Evolutionary conservation across 768 basidiomycete genomes (phyloP).

Genomic region (Amanita jacksonii): DNA sequence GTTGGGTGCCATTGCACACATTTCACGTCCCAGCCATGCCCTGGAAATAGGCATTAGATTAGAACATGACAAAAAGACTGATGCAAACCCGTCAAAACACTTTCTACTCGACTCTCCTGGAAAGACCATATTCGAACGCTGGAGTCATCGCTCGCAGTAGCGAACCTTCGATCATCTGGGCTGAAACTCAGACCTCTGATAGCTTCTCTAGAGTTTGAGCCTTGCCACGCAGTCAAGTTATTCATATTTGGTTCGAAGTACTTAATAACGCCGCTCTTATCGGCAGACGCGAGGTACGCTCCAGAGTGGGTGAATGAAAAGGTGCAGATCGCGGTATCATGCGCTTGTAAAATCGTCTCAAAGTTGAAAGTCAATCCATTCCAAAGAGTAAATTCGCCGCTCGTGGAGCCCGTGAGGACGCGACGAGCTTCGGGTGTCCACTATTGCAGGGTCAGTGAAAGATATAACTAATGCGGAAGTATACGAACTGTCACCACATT

Average conservation of each 20-base stretch:
- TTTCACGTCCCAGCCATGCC: slow-evolving; percentile 99
- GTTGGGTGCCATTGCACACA: slow-evolving; percentile 99
- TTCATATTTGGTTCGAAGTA: slow-evolving; percentile 99
- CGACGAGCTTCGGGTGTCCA: slow-evolving; percentile 98
- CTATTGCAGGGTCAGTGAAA: slow-evolving; percentile 28
- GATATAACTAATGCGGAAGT: slow-evolving; percentile 1
- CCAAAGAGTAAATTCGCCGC: slow-evolving; percentile 98
- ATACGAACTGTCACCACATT: slow-evolving; percentile 86
- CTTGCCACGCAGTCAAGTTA: slow-evolving; percentile 90
- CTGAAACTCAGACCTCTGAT: slow-evolving; percentile 88
- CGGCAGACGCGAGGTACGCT: slow-evolving; percentile 86
- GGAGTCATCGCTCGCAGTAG: slow-evolving; percentile 92
- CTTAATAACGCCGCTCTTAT: slow-evolving; percentile 92
- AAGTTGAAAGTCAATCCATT: slow-evolving; percentile 99
- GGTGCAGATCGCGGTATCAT: slow-evolving; percentile 89
- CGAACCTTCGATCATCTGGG: slow-evolving; percentile 86
- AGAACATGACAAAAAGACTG: background rate
- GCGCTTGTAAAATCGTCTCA: slow-evolving; percentile 98
- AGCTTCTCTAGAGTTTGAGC: slow-evolving; percentile 79
- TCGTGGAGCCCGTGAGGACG: slow-evolving; percentile 89
- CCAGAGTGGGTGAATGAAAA: slow-evolving; percentile 90
- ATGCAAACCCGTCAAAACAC: slow-evolving; percentile 64
- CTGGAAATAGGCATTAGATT: slow-evolving; percentile 27
- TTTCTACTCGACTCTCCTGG: slow-evolving; percentile 83
- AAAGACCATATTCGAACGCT: slow-evolving; percentile 95